Evolutionary conservation across 495 filamentous ascomycete species (phyloP).

Genomic region (Neurospora sp.): DNA sequence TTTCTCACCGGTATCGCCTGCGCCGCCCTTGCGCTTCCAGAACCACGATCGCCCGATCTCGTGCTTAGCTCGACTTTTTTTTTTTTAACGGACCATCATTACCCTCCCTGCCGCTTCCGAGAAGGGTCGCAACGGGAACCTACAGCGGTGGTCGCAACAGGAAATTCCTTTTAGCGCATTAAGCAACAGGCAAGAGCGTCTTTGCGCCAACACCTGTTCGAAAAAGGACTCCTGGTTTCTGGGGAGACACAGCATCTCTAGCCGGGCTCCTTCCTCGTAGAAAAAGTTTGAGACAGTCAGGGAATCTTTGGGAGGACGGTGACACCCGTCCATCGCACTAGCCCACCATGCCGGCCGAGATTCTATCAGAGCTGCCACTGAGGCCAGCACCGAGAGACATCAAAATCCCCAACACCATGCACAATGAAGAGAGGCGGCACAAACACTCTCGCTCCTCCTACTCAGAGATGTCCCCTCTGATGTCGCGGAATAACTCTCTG

Average conservation of each 20-base stretch:
- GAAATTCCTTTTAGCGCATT: background rate
- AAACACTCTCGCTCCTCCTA: slow-evolving; percentile 45
- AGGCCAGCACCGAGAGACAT: slow-evolving; percentile 31
- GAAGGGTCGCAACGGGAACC: background rate
- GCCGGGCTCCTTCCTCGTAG: background rate
- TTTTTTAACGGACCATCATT: background rate
- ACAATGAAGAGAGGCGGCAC: slow-evolving; percentile 29
- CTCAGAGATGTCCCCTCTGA: slow-evolving; percentile 39
- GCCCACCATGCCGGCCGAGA: slow-evolving; percentile 25
- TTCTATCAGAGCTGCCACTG: slow-evolving; percentile 32
- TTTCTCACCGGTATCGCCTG: background rate
- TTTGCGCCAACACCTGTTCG: background rate
- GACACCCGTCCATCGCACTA: background rate
- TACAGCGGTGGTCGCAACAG: background rate
- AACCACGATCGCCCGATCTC: background rate
- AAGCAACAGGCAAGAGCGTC: background rate
- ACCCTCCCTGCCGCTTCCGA: background rate
- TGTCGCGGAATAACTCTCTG: slow-evolving; percentile 38
- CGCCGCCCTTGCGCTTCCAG: background rate
- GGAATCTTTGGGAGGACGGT: background rate
- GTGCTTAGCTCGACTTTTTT: background rate
- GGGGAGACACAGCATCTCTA: background rate
- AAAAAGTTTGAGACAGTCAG: background rate
- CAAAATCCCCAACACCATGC: slow-evolving; percentile 19
- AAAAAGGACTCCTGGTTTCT: background rate